Evolutionary conservation across 2,329 filamentous ascomycete species (phyloP), one percentile per base, ranked within the genome.

Genomic region (Xylariaceae sp.): DNA sequence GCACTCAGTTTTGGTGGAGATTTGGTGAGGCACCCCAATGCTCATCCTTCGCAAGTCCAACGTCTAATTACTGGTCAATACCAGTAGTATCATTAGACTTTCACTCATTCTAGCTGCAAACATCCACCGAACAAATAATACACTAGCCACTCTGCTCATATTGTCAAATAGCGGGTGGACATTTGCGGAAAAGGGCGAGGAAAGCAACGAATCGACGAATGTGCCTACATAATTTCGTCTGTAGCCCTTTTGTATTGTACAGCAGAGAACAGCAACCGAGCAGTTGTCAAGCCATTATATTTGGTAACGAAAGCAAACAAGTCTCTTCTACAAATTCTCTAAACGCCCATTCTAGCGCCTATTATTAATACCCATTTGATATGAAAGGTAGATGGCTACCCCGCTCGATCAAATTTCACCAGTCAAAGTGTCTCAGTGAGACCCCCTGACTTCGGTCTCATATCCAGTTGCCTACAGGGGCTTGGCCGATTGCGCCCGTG

Each of bases 381-480:
- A 50, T 52, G 32, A 48, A 29, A 40, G 11, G 37, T 47, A 49
- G 39, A 47, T 31, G 2, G 43, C 41, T n/a, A 44, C 19, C 19
- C 19, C 19, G 27, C 4, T 37, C 12, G 19, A 37, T 32, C 31
- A 31, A 30, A 30, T 57, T 26, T 26, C 31, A 31, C 32, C n/a
- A 19, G 12, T 11, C 9, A 50, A 37, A 5, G 6, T 44, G 35
- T n/a, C 31, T 41, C 30, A 12, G 41, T 34, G 9, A 19, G 31
- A 41, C 35, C 44, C 29, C 29, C 35, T 7, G 32, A 31, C 45
- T 29, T 39, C 8, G 45, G 19, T 47, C 43, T 62, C 57, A 66
- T 32, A 65, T 64, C 64, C 64, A 66, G 55, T 66, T 66, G 12
- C 63, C 62, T 31, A 44, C 39, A 30, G 61, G 63, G 27, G 42